Base-by-base conservation (phyloP, 805 yeast genomes). In the Schwanniomyces pseudopolymorphus region DNA sequence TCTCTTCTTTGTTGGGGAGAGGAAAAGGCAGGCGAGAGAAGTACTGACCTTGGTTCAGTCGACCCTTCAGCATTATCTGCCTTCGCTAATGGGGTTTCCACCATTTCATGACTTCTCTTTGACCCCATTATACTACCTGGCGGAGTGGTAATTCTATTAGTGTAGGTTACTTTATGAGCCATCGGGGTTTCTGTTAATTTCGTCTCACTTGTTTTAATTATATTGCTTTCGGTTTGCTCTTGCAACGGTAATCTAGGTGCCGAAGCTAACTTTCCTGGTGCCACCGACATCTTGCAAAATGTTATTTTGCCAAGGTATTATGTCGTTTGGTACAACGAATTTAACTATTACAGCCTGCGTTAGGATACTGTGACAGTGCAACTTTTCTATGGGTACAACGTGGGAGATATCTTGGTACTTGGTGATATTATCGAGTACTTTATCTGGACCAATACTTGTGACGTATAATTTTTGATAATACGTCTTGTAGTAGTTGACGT, bases 1-100 rank as follows among this genome's bases (percentile, higher is more conserved):
- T 39, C 45, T n/a, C 25, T 33, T 38, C 45, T 57, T 39, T 55
- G 64, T 40, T 72, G 78, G 5, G 84, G 84, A 11, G 82, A 77
- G 7, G 82, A 78, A 50, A 64, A 64, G 2, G 74, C 74, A 1
- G 77, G 77, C 10, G 74, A 69, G 39, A 72, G 55, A 9, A 68
- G 45, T 6, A 64, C 48, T 20, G 61, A 42, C 39, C 47, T 42
- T 44, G 54, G 40, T 19, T 9, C 25, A 40, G 46, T 47, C 7
- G 42, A 33, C 11, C 39, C 39, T 17, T 42, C 42, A 27, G 39
- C 31, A 35, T 22, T 22, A 5, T 31, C 42, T 33, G 36, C 39
- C 33, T 44, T 38, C 1, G 20, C 28, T 22, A 41, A 41, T 4
- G 53, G 51, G 5, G 55, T 45, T 19, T 47, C 52, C 13, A 49